Base-by-base conservation (phyloP, 768 basidiomycete species). In the Termitomyces sp. region DNA sequence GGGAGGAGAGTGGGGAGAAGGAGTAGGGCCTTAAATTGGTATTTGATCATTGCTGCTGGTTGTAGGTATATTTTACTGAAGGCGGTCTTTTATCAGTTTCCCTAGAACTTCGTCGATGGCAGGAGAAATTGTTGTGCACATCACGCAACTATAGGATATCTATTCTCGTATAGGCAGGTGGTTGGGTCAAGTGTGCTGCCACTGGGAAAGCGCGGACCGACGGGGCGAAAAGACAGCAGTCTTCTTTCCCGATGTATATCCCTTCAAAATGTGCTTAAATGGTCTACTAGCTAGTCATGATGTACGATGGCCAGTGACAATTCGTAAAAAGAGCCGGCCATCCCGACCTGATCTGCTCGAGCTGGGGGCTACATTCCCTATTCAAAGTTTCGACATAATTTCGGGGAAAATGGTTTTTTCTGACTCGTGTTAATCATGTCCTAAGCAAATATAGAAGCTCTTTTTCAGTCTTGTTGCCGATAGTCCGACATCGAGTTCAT, bases 111-210 rank as follows among this genome's bases (percentile, higher is more conserved):
- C 16, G 28, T 44, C 33, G 16, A 22, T 28, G 28, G 28, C 28
- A 35, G 13, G 24, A 16, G 42, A 48, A 51, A 40, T 24, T 7
- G 7, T 20, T 3, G 33, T 50, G 59, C 8, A 33, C 42, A 9
- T 33, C 22, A 35, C 15, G 5, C 13, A 42, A 58, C 51, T 46
- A 35, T 61, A 57, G 28, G 45, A 55, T 22, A 4, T 22, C n/a
- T 48, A 57, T 58, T 59, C 57, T 45, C 32, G 20, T 24, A 15
- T 49, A 49, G 20, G 42, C 58, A 65, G 64, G 55, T 65, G 55
- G 55, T 46, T 32, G 44, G 64, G 50, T 65, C 64, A 65, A 65
- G 64, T 62, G 64, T 28, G 38, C 46, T 22, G 48, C 32, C 5
- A 18, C 7, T 64, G 28, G 56, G 45, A 39, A 9, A 13, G 15